Evolutionary conservation across 805 yeast species (phyloP).

Genomic region (Saitoella complicata): DNA sequence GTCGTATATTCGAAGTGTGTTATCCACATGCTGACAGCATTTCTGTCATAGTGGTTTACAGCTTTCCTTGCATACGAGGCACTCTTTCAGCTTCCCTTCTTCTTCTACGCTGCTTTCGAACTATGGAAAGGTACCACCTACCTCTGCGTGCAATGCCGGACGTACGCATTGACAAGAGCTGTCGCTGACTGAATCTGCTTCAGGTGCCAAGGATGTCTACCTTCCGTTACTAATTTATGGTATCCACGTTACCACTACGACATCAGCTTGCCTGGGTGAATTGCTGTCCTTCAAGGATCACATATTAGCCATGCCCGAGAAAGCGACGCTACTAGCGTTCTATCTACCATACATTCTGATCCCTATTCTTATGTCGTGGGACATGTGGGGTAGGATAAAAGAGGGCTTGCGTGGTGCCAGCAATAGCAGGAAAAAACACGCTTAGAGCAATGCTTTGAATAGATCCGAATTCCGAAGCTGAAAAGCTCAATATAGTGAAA

Average conservation of each 20-base stretch:
- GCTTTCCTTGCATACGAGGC: not conserved
- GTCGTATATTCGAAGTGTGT: not conserved
- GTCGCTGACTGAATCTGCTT: too few relatives aligned
- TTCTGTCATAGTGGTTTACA: not conserved
- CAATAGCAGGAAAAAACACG: too few relatives aligned
- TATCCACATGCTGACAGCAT: not conserved
- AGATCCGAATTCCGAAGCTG: too few relatives aligned
- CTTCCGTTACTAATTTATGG: not conserved
- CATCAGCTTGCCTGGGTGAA: not conserved
- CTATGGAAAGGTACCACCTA: not conserved
- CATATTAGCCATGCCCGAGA: not conserved
- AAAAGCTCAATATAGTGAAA: too few relatives aligned
- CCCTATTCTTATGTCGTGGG: constrained; percentile 1
- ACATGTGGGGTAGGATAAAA: not conserved
- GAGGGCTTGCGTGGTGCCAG: too few relatives aligned
- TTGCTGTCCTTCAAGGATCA: not conserved
- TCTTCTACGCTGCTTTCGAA: not conserved
- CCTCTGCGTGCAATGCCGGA: not conserved
- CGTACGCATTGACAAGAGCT: too few relatives aligned
- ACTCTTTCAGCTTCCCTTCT: not conserved
- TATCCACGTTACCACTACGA: not conserved
- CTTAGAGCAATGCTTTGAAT: too few relatives aligned
- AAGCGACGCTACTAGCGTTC: not conserved
- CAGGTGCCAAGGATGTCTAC: too few relatives aligned
- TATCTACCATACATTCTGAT: not conserved